Evolutionary conservation across 768 basidiomycete genomes (phyloP).

Genomic region (Psilocybe sp.): DNA sequence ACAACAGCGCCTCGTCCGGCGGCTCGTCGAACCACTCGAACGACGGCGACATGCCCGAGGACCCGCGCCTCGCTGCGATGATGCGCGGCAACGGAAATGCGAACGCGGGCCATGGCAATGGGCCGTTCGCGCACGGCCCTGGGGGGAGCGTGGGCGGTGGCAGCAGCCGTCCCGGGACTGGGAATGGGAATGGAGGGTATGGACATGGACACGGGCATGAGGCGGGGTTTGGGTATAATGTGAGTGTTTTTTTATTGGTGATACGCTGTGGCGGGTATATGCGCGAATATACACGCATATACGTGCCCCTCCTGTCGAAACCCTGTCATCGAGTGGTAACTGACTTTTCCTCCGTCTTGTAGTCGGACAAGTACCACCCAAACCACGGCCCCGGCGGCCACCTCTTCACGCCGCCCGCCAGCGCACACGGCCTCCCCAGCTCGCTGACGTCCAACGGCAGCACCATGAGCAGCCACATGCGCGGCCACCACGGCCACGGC

Average conservation of each 20-base stretch:
- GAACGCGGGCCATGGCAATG: neutral
- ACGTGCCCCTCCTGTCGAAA: neutral
- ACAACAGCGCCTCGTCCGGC: too few species aligned
- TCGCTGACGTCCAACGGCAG: too few species aligned
- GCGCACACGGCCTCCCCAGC: neutral
- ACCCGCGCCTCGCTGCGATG: conserved; percentile 26
- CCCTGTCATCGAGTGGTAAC: conserved; percentile 35
- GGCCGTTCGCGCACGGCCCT: neutral
- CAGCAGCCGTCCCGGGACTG: neutral
- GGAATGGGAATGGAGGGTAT: too few species aligned
- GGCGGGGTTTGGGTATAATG: too few species aligned
- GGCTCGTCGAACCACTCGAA: too few species aligned
- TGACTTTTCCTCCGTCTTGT: conserved; percentile 3
- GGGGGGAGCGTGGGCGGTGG: too few species aligned
- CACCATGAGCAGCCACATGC: too few species aligned
- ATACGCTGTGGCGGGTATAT: neutral
- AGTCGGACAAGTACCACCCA: neutral
- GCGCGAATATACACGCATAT: too few species aligned
- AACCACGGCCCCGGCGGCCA: conserved; percentile 2
- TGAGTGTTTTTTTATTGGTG: too few species aligned
- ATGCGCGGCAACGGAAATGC: conserved; percentile 31
- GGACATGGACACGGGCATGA: neutral
- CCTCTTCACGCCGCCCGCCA: conserved; percentile 1
- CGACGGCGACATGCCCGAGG: conserved; percentile 18
- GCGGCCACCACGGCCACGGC: too few species aligned